Evolutionary conservation across 495 filamentous ascomycete genomes (phyloP).

Genomic region (Pyrenopolyporus hunteri): DNA sequence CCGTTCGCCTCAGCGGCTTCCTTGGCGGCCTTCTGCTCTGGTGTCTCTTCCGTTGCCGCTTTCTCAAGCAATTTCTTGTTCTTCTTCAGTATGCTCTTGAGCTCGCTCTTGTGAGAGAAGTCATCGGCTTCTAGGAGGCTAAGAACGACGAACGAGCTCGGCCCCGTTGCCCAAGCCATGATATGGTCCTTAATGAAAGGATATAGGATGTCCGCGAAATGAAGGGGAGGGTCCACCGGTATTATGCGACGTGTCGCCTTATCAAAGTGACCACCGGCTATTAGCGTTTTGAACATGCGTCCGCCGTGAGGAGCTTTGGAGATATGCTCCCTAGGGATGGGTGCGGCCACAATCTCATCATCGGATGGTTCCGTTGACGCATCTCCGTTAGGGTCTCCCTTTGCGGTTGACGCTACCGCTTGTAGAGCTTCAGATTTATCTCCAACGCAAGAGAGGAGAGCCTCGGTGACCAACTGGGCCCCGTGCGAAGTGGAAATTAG

Average conservation of each 20-base stretch:
- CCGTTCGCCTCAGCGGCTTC: slow-evolving; percentile 41
- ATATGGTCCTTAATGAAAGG: slow-evolving; percentile 75
- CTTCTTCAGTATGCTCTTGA: slow-evolving; percentile 69
- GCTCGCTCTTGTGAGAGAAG: slow-evolving; percentile 69
- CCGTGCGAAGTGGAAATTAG: slow-evolving; percentile 79
- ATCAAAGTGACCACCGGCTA: slow-evolving; percentile 86
- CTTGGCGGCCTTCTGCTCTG: slow-evolving; percentile 45
- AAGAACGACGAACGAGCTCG: slow-evolving; percentile 81
- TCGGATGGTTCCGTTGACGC: slow-evolving; percentile 53
- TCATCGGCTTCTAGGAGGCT: slow-evolving; percentile 78
- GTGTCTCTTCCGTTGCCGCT: slow-evolving; percentile 53
- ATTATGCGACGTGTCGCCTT: slow-evolving; percentile 67
- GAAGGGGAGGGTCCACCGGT: slow-evolving; percentile 74
- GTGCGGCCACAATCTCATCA: slow-evolving; percentile 25
- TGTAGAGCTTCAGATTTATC: slow-evolving; percentile 72
- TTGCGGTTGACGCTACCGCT: slow-evolving; percentile 73
- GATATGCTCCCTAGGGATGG: slow-evolving; percentile 54
- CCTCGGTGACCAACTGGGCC: slow-evolving; percentile 83
- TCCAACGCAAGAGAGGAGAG: slow-evolving; percentile 75
- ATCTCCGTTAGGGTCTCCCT: slow-evolving; percentile 62
- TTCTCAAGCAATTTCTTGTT: slow-evolving; percentile 57
- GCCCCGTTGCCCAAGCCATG: slow-evolving; percentile 84
- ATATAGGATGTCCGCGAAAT: slow-evolving; percentile 80
- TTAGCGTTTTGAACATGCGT: slow-evolving; percentile 88
- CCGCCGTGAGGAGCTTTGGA: slow-evolving; percentile 68